Evolutionary conservation across 2,329 filamentous ascomycete species (phyloP), one percentile per base, ranked within the genome.

Genomic region (Fusarium robinianum): DNA sequence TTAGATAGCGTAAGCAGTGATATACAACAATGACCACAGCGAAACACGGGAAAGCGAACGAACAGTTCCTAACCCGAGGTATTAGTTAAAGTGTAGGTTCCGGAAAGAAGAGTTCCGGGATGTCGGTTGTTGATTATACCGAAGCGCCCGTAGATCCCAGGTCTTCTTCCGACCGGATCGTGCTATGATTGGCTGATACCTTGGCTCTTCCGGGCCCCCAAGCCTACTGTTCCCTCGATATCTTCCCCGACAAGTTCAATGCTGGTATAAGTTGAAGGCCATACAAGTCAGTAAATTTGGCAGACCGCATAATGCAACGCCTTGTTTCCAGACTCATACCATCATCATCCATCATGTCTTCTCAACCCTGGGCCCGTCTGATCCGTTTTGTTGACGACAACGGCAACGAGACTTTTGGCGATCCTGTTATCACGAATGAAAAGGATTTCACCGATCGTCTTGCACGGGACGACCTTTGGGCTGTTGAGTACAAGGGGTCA

Each of bases 321-420:
- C 17, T 51, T 15, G 21, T 41, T 5, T 49, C 10, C 30, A 44
- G 21, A 32, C 38, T 51, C 10, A 11, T 36, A 14, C 27, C 36
- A 10, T 22, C 21, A 21, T 14, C 45, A 44, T 25, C 38, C 24
- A 53, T 6, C 17, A 63, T 63, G 60, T 56, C 58, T 37, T 38
- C 59, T 40, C 33, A 35, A 15, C 37, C 57, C 6, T 68, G 64
- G 63, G 52, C 57, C 12, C 57, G 63, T 16, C 58, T 70, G 12
- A 63, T 69, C 21, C 65, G 67, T 6, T 70, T 70, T 41, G 59
- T 62, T 18, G 66, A 67, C 45, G 62, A 63, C 34, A 62, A 57
- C 21, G 66, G 61, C 39, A 54, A 51, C 3, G 63, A 65, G 29
- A 60, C 60, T 8, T 67, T 69, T 50, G 67, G 67, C 10, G 67